Evolutionary conservation across 495 filamentous ascomycete species (phyloP).

Genomic region (Baudoinia panamericana): DNA sequence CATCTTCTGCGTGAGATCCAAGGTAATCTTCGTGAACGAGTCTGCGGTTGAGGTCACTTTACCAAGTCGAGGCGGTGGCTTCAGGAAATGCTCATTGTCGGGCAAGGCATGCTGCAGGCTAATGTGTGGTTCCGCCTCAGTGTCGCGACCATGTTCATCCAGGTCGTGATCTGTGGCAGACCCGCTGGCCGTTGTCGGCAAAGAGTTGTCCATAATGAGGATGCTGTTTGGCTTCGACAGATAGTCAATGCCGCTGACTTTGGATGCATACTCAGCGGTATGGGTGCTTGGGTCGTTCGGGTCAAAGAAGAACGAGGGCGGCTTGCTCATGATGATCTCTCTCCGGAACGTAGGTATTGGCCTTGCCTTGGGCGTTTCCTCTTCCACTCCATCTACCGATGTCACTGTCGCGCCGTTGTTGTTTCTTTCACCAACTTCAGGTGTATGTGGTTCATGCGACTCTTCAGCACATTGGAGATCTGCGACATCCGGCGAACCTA

Average conservation of each 20-base stretch:
- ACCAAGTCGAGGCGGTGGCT: conserved; percentile 34
- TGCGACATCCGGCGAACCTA: conserved; percentile 39
- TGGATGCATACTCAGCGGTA: conserved; percentile 26
- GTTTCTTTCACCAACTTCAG: conserved; percentile 28
- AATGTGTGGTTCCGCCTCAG: conserved; percentile 4
- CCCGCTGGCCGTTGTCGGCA: conserved; percentile 8
- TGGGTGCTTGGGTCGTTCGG: conserved; percentile 26
- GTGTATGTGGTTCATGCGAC: conserved; percentile 26
- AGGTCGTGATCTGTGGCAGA: conserved; percentile 9
- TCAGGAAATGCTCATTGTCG: conserved; percentile 20
- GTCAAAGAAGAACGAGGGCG: conserved; percentile 29
- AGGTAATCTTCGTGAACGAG: conserved; percentile 41
- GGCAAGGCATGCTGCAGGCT: conserved; percentile 2
- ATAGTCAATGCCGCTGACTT: conserved; percentile 25
- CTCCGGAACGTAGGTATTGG: conserved; percentile 23
- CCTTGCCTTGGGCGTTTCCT: conserved; percentile 21
- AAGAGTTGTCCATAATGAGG: conserved; percentile 4
- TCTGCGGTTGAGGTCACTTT: conserved; percentile 32
- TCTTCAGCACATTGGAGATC: too few species aligned
- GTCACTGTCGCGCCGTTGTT: conserved; percentile 15
- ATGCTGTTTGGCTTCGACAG: conserved; percentile 13
- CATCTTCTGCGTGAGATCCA: conserved; percentile 50
- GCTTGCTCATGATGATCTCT: conserved; percentile 26
- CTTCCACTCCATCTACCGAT: conserved; percentile 14
- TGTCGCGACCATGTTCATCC: conserved; percentile 5